Percentiles rank a stretch among this genome's conserved stretches.
phyloP scores from a whole-genome alignment of 768 basidiomycete genomes.

The Kockovaella imperatae region DNA sequence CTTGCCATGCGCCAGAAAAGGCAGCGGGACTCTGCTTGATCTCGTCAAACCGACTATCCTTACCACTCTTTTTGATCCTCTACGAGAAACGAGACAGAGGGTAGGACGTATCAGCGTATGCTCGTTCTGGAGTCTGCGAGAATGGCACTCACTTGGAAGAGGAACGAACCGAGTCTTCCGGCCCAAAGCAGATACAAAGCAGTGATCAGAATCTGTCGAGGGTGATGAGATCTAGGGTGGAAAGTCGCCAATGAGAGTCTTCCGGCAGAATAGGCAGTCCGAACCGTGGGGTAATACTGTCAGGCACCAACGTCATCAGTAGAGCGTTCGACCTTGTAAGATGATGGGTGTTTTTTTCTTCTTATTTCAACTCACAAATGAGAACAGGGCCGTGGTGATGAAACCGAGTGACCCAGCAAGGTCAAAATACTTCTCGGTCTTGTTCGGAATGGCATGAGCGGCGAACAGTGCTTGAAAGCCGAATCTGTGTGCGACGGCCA shows the following conservation, averaged over 20 bases:
- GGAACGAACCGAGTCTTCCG: slow-evolving; percentile 56
- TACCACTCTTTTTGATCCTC: slow-evolving; percentile 48
- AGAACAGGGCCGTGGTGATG: slow-evolving; percentile 55
- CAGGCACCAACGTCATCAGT: neutral
- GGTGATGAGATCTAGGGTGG: slow-evolving; percentile 38
- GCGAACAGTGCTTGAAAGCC: slow-evolving; percentile 48
- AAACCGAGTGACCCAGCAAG: slow-evolving; percentile 61
- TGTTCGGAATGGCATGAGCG: slow-evolving; percentile 57
- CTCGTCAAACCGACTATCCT: slow-evolving; percentile 60
- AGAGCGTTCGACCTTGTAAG: no score
- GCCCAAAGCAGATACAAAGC: slow-evolving; percentile 59
- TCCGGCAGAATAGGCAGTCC: slow-evolving; percentile 47
- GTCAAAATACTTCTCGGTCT: slow-evolving; percentile 61
- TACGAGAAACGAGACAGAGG: neutral
- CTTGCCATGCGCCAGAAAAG: slow-evolving; percentile 60
- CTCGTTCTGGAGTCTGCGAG: neutral
- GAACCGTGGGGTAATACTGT: slow-evolving; percentile 56
- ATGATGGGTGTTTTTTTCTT: neutral
- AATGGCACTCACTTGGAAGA: slow-evolving; percentile 49
- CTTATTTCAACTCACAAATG: slow-evolving; percentile 43
- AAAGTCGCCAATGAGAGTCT: slow-evolving; percentile 43
- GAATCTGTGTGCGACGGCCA: slow-evolving; percentile 12
- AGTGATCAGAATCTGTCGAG: slow-evolving; percentile 55
- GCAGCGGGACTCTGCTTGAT: slow-evolving; percentile 50
- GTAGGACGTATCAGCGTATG: neutral